phyloP scores from a whole-genome alignment of 345 rosid genomes.

The Murraya paniculata region DNA sequence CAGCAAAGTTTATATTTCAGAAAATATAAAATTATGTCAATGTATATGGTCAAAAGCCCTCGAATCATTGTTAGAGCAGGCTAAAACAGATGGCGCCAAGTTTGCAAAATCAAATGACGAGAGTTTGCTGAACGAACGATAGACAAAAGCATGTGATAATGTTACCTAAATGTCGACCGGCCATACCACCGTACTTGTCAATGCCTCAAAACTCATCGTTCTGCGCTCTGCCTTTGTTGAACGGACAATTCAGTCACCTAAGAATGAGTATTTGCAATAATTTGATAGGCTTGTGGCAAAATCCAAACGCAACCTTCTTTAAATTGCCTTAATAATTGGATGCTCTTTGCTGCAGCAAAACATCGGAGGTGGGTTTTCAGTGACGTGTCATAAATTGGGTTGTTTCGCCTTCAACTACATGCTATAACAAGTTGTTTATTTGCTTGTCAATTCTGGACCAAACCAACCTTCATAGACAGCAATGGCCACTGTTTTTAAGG shows the following conservation, averaged over 20 bases:
- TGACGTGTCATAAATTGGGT: neutral
- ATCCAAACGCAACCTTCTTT: neutral
- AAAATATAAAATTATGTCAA: neutral
- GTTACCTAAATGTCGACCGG: neutral
- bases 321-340: neutral
- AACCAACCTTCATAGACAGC: neutral
- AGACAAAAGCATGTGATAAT: conserved; percentile 6
- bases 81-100: conserved; percentile 15
- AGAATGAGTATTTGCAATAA: neutral
- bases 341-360: neutral
- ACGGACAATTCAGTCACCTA: conserved; percentile 7
- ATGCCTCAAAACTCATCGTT: neutral
- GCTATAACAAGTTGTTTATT: neutral
- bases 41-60: neutral
- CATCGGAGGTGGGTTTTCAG: neutral
- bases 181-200: neutral
- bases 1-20: too few species aligned
- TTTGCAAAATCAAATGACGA: conserved; percentile 3
- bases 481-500: conserved; percentile 1
- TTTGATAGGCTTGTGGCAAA: neutral
- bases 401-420: neutral
- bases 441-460: neutral
- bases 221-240: neutral
- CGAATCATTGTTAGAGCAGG: neutral
- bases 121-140: neutral